Base-by-base conservation (phyloP, 805 yeast genomes). In the Sugiyamaella boreocaroliniensis region DNA sequence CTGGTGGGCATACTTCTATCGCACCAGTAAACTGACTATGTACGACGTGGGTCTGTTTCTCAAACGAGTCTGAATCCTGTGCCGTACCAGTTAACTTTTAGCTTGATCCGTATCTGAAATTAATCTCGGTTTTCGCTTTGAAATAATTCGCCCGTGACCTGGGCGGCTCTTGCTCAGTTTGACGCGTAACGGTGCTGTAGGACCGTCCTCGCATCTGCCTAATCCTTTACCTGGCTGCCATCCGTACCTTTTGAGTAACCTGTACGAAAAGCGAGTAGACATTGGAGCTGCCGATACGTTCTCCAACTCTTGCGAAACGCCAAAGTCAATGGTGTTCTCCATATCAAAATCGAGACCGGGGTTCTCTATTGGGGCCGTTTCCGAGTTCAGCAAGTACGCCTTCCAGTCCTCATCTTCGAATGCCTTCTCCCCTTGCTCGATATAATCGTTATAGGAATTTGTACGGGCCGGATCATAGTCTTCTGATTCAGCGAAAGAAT, bases 1-100 rank as follows among this genome's bases (percentile, higher is more conserved):
- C 7, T 66, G 69, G 69, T 61, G 63, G 63, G 57, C 52, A 14
- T 71, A 65, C 50, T 65, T 70, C 51, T 56, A 58, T 11, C 57
- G 77, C 15, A 55, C 60, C 4, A 22, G 65, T 4, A 70, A 71
- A 51, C 61, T 75, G 43, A 46, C 57, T 6, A 29, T 67, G 2
- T 73, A 70, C 51, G 78, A 75, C 51, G 20, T 66, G 19, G 54
- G 55, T 2, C 20, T 61, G 51, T 14, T 42, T 12, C 29, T 46
- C 18, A 46, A 29, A 45, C n/a, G 16, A 43, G n/a, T 10, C 37
- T 32, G 37, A 32, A 10, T 11, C n/a, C 47, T 2, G 29, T 4
- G 1, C 48, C 43, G 12, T 18, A 2, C 4, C 18, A 14, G n/a
- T 32, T 20, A 9, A 29, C 20, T 5, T 42, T 14, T 29, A 20